phyloP scores from a whole-genome alignment of 176 grass and related monocot genomes.

The Lolium perenne region DNA sequence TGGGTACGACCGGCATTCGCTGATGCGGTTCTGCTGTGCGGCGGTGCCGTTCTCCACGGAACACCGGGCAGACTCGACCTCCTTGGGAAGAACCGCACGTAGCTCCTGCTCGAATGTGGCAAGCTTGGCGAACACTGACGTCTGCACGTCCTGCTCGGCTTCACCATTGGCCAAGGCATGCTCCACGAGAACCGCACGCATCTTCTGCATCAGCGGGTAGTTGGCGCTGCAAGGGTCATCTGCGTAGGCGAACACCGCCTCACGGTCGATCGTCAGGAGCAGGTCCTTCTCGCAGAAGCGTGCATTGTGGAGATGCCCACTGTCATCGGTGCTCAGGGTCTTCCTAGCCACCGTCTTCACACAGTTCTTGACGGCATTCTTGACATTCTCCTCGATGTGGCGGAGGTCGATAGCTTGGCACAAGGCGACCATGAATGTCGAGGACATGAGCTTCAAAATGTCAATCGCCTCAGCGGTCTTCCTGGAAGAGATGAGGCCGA shows the following conservation, averaged over 20 bases:
- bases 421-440: slow-evolving; percentile 75
- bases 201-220: slow-evolving; percentile 80
- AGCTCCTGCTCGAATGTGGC: slow-evolving; percentile 60
- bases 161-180: slow-evolving; percentile 66
- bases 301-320: slow-evolving; percentile 50
- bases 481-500: slow-evolving; percentile 82
- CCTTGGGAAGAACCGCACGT: slow-evolving; percentile 52
- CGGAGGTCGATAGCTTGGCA: slow-evolving; percentile 81
- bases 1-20: slow-evolving; percentile 75
- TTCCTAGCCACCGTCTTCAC: slow-evolving; percentile 61
- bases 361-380: slow-evolving; percentile 58
- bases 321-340: slow-evolving; percentile 49
- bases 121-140: slow-evolving; percentile 82
- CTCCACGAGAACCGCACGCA: slow-evolving; percentile 69
- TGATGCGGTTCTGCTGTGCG: slow-evolving; percentile 50
- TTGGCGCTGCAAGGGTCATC: slow-evolving; percentile 77
- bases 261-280: slow-evolving; percentile 62
- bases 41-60: slow-evolving; percentile 61
- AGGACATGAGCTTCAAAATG: slow-evolving; percentile 91
- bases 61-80: slow-evolving; percentile 52
- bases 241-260: slow-evolving; percentile 69
- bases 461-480: slow-evolving; percentile 87
- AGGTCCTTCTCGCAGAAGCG: slow-evolving; percentile 83
- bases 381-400: slow-evolving; percentile 83
- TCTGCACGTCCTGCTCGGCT: slow-evolving; percentile 51